Percentiles rank a stretch among this genome's conserved stretches.
Evolutionary conservation across 2,329 filamentous ascomycete species (phyloP).

Genomic region (Arthrobotrys sphaeroides): DNA sequence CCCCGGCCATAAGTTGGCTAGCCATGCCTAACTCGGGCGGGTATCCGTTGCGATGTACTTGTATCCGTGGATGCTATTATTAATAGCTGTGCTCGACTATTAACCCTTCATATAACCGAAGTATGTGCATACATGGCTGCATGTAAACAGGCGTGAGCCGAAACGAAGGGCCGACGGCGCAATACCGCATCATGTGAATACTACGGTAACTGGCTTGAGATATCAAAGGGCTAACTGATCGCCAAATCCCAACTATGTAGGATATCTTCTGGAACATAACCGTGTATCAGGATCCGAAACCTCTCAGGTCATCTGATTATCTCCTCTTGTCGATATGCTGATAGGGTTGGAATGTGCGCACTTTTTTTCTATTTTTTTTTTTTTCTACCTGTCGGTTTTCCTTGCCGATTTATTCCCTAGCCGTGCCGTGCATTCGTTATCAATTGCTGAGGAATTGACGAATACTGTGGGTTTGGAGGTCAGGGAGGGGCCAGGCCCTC

Average conservation of each 20-base stretch:
- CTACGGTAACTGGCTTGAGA: constrained; percentile 3
- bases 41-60: neutral
- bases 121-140: no score
- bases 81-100: neutral
- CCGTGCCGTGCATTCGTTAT: constrained; percentile 22
- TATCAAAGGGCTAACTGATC: constrained; percentile 14
- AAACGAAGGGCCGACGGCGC: no score
- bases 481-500: neutral
- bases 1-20: neutral
- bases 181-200: neutral
- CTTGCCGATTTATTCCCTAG: neutral
- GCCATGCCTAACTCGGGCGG: neutral
- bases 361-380: neutral
- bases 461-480: neutral
- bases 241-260: neutral
- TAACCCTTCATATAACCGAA: neutral
- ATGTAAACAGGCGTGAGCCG: no score
- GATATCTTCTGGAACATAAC: constrained; percentile 27
- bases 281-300: constrained; percentile 35
- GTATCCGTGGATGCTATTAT: neutral
- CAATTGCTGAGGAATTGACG: neutral
- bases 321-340: constrained; percentile 11
- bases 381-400: no score
- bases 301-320: constrained; percentile 20
- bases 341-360: neutral